These are phyloP conservation scores for Penicillium sumatraense DNA, from an alignment of 2,329 filamentous ascomycete genomes.

Conservation along the genomic window DNA sequence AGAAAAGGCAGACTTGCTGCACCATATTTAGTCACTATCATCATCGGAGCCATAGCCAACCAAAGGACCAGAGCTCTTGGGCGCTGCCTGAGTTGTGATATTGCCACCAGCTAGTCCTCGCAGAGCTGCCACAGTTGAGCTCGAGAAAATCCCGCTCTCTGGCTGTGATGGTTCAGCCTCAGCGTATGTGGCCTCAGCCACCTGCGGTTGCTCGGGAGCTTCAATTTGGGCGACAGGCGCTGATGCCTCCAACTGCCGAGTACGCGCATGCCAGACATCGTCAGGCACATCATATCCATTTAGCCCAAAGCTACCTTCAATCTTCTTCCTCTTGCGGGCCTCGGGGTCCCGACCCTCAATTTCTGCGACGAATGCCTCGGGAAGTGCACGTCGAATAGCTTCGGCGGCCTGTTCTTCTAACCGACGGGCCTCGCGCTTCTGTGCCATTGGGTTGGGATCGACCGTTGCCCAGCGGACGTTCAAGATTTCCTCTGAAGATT, in stretches of 20 bases:
- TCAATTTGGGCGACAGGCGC: conserved; percentile 61
- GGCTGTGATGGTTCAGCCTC: conserved; percentile 38
- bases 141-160: conserved; percentile 75
- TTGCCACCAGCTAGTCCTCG: conserved; percentile 56
- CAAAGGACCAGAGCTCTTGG: conserved; percentile 63
- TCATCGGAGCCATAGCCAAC: conserved; percentile 91
- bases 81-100: conserved; percentile 51
- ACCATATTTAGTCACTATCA: conserved; percentile 63
- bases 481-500: conserved; percentile 68
- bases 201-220: conserved; percentile 47
- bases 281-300: conserved; percentile 94
- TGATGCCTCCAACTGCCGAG: conserved; percentile 70
- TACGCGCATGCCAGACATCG: conserved; percentile 86
- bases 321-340: conserved; percentile 82
- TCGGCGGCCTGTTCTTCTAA: conserved; percentile 97
- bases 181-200: conserved; percentile 52
- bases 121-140: conserved; percentile 78
- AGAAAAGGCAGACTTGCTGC: conserved; percentile 1
- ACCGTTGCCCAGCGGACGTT: conserved; percentile 98
- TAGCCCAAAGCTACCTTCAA: conserved; percentile 86
- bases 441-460: conserved; percentile 92
- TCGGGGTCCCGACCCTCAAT: conserved; percentile 90
- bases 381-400: conserved; percentile 84
- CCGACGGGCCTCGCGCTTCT: conserved; percentile 83
- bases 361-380: conserved; percentile 88